Percentiles rank a stretch among this genome's conserved stretches.
These are phyloP conservation scores for Plasmodium ovale DNA, from an alignment of 169 alveolate species.

Conservation along the genomic window DNA sequence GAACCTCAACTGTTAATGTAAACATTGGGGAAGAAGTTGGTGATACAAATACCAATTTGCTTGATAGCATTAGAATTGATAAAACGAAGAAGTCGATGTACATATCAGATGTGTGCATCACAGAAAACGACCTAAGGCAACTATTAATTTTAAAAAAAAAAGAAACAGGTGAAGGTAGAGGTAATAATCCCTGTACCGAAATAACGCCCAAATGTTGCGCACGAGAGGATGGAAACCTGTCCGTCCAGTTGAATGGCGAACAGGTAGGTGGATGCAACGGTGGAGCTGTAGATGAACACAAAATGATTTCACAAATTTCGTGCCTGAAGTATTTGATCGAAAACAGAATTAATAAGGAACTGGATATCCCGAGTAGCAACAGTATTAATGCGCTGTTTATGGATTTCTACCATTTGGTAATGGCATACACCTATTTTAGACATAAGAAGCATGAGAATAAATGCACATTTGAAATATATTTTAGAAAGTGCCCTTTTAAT, in stretches of 20 bases:
- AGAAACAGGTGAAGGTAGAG: neutral
- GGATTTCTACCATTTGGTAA: constrained; percentile 68
- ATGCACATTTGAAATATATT: constrained; percentile 90
- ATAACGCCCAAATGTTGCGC: too few species aligned
- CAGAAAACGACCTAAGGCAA: constrained; percentile 40
- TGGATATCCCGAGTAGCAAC: constrained; percentile 58
- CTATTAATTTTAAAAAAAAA: constrained; percentile 26
- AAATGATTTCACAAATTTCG: constrained; percentile 25
- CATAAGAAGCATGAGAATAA: constrained; percentile 84
- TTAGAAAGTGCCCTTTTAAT: constrained; percentile 92
- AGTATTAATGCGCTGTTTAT: constrained; percentile 61
- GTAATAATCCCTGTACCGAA: neutral
- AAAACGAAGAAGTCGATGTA: constrained; percentile 20
- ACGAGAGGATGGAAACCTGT: neutral
- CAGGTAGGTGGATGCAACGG: neutral
- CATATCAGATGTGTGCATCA: constrained; percentile 27
- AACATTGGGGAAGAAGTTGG: too few species aligned
- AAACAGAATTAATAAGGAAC: constrained; percentile 45
- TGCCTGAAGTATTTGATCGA: constrained; percentile 50
- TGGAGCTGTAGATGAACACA: constrained; percentile 7
- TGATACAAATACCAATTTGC: constrained; percentile 4
- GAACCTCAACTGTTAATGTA: too few species aligned
- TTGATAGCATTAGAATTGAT: constrained; percentile 39
- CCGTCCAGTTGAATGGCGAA: neutral
- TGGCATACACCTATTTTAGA: constrained; percentile 64